Base-by-base conservation (phyloP, 352 stramenopile genomes). In the Phytophthora capsici region DNA sequence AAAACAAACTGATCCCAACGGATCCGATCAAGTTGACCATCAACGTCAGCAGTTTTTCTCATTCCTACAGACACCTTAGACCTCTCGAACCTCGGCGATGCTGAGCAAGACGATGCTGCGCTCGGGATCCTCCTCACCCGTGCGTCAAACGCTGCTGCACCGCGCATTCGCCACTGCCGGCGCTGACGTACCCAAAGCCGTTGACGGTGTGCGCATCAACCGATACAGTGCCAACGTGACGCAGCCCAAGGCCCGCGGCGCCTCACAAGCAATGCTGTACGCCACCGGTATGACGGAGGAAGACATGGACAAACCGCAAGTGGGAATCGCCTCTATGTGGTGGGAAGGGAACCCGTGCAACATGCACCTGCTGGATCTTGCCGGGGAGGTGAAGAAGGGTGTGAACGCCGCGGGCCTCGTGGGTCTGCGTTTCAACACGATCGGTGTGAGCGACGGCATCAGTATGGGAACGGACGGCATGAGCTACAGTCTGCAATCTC, bases 321-420 rank as follows among this genome's bases (percentile, higher is more conserved):
- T 99, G 3, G 97, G 97, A 41, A 98, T 99, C 57, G 97, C 93
- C 47, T 97, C 84, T 68, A 96, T 99, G 72, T 99, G 97, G 96
- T 99, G 97, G 83, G 96, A 99, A 66, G 97, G 97, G 44, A 99
- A 99, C 75, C 97, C 97, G 46, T 99, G 97, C 83, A 99, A 99
- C 85, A 99, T 99, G 97, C 97, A 99, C 75, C 76, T 99, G 45
- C 80, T 99, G 37, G 93, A 98, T 59, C 82, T 99, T 23, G 95
- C 95, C 0, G 86, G 84, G 17, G 77, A 98, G 25, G 95, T 99
- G 32, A 99, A 99, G 78, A 83, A 97, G 63, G 95, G 95, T 57
- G 95, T 99, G 20, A 69, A 94, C 56, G 89, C 76, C 12, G 88
- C 86, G 7, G 92, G 84, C 2, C 88, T 98, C 36, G 93, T 99